Base-by-base conservation (phyloP, 768 basidiomycete species). In the Lactarius psammicola region DNA sequence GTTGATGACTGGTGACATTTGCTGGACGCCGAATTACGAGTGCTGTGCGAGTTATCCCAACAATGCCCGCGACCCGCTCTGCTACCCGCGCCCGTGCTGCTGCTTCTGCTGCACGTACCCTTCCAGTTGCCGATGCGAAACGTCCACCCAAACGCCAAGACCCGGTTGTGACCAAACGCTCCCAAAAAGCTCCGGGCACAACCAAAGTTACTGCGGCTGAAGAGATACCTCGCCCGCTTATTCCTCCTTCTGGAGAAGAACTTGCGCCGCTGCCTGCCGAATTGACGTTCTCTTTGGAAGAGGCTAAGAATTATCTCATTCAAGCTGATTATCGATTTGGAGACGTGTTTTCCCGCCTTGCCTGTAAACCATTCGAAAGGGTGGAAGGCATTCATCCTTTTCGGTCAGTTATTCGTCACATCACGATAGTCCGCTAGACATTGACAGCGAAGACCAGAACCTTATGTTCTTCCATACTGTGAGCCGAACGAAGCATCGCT, bases 341-440 rank as follows among this genome's bases (percentile, higher is more conserved):
- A 59, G 81, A 83, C 44, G 66, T 95, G 11, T 94, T 95, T 75
- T 69, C 75, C 30, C 79, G 81, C 58, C 76, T 91, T 72, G 77
- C 78, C 49, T 95, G 92, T 76, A 87, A 84, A 68, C 93, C 94
- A 1, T 97, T 86, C 74, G 85, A 91, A 72, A 79, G 84, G 11
- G 80, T 89, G 20, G 88, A 92, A 72, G 78, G 79, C 44, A 81
- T 94, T n/a, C 90, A 94, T 73, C 92, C 93, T 1, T 95, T 94
- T 75, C 81, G 85, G 90, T 90, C 73, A 66, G 77, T 69, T 56
- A 33, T 4, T n/a, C 11, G 30, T 57, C 36, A 8, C 46, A 26
- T 26, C 56, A 23, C 34, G n/a, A 8, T 20, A 6, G 40, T 18
- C 57, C 15, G 30, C 56, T 34, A 1, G 42, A 31, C 60, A 6